Conservation (phyloP, 2,329 filamentous ascomycete genomes). For the Orbilia javanica region DNA sequence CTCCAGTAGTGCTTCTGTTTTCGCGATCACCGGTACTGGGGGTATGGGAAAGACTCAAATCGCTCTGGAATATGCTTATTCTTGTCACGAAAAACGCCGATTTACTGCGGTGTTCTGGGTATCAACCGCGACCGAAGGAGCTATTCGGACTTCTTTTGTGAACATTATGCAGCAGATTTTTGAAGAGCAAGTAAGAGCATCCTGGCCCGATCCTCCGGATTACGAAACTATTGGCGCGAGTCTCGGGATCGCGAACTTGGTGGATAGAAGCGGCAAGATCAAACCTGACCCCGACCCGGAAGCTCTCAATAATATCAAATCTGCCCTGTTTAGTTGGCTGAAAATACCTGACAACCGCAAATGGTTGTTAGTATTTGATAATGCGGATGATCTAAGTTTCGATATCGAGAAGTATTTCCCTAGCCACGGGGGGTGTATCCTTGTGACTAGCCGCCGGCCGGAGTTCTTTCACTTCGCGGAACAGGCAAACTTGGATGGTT, state of each 20-base stretch:
- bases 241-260: background rate
- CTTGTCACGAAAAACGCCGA: background rate
- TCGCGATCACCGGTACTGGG: constrained; percentile 19
- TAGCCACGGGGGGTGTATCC: background rate
- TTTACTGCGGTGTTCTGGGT: constrained; percentile 32
- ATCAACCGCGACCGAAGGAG: background rate
- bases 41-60: constrained; percentile 32
- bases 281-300: background rate
- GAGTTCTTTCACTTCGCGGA: background rate
- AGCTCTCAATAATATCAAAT: background rate
- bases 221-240: background rate
- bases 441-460: constrained; percentile 24
- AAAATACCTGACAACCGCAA: background rate
- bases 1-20: background rate
- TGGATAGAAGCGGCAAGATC: background rate
- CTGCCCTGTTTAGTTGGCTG: constrained; percentile 20
- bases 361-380: constrained; percentile 31
- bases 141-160: constrained; percentile 5
- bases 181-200: background rate
- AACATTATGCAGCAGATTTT: constrained; percentile 23
- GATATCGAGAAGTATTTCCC: constrained; percentile 15
- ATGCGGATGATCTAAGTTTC: constrained; percentile 22
- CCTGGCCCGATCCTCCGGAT: background rate
- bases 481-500: background rate
- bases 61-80: constrained; percentile 27